Base-by-base conservation (phyloP, 2,329 filamentous ascomycete genomes). In the Calonectria fujianensis region DNA sequence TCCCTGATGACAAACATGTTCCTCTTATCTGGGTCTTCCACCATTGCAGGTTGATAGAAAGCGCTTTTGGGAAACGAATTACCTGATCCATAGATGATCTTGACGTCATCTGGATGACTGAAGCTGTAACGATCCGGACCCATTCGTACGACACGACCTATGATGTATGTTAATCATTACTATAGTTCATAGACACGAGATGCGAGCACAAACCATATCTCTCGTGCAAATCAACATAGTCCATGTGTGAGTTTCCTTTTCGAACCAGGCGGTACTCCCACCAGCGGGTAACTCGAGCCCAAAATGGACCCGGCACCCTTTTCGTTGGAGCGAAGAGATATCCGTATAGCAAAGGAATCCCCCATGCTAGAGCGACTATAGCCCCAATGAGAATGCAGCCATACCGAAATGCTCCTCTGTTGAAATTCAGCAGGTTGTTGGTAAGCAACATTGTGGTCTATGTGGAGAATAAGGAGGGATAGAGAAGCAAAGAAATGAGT, bases 111-210 rank as follows among this genome's bases (percentile, higher is more conserved):
- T 0, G 64, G 64, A 10, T 67, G 20, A 11, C 32, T 51, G 13
- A 67, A 52, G 31, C 64, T 67, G 32, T 67, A 67, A 16, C 64
- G 64, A 32, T 41, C 37, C 2, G 64, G 64, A 9, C 64, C 64
- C 24, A 51, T 37, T 10, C 64, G 64, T 5, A 77, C 75, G 0
- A 74, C 31, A 11, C 27, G 11, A 5, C 59, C 59, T 63, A 11
- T 2, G 31, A 10, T 18, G 11, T 13, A 14, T 4, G 31, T 20
- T 3, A 5, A 5, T 59, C 31, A 37, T 18, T 59, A n/a, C 4
- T n/a, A n/a, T 35, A 0, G 10, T 13, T 48, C 9, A 20, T 8
- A n/a, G 13, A 24, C 4, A 32, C 3, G 14, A n/a, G 31, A 24
- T 5, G 1, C 6, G 1, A 24, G n/a, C 8, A 37, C 29, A n/a